Conservation (phyloP, 495 filamentous ascomycete species). For the Viridothelium virens region DNA sequence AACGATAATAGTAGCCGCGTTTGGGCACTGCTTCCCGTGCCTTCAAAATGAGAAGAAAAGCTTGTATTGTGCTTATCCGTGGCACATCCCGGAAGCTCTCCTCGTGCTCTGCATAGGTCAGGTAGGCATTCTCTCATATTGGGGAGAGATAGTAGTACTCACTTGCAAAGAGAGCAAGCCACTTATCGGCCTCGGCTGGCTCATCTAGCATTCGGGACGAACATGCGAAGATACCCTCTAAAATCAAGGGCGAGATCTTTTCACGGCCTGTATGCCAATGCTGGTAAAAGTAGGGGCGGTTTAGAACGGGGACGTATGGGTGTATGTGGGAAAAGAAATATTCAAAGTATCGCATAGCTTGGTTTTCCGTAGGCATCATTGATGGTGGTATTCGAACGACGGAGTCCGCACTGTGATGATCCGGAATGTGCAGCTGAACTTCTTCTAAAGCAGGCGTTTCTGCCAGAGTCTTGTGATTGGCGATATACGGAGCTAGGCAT, state of each 20-base stretch:
- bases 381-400: slow-evolving; percentile 86
- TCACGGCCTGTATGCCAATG: slow-evolving; percentile 85
- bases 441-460: slow-evolving; percentile 76
- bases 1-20: slow-evolving; percentile 92
- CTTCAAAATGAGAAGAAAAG: slow-evolving; percentile 78
- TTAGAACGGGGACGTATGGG: slow-evolving; percentile 91
- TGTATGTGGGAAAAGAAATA: slow-evolving; percentile 91
- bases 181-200: slow-evolving; percentile 77
- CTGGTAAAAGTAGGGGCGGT: slow-evolving; percentile 74
- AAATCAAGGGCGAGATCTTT: slow-evolving; percentile 80
- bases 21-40: slow-evolving; percentile 86
- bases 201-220: slow-evolving; percentile 75
- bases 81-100: slow-evolving; percentile 95
- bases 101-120: slow-evolving; percentile 61
- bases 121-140: slow-evolving; percentile 27
- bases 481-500: slow-evolving; percentile 70
- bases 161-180: slow-evolving; percentile 91
- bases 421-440: slow-evolving; percentile 53
- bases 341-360: slow-evolving; percentile 77
- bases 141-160: slow-evolving; percentile 32
- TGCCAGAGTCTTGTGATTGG: slow-evolving; percentile 54
- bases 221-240: slow-evolving; percentile 96
- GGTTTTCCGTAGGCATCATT: slow-evolving; percentile 85
- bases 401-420: slow-evolving; percentile 56
- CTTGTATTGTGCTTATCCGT: slow-evolving; percentile 88